Percentiles rank a stretch among this genome's conserved stretches.
Conservation (phyloP, 129 eudicot species). For the Tagetes patula region DNA sequence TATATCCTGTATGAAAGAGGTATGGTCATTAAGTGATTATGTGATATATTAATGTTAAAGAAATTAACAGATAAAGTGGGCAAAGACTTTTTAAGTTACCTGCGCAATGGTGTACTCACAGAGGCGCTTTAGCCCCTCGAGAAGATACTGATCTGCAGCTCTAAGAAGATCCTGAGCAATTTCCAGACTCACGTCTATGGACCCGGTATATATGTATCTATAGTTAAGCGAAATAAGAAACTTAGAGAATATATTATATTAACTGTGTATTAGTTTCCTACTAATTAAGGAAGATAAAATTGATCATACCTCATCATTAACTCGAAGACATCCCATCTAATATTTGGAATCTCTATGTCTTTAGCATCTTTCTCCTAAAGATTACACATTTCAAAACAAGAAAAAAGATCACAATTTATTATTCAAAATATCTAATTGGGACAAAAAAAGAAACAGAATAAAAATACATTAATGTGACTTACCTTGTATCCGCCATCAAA, state of each 20-base stretch:
- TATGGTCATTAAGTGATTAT: slow-evolving; percentile 1
- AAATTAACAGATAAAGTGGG: neutral
- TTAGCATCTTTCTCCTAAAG: slow-evolving; percentile 65
- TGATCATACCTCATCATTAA: slow-evolving; percentile 58
- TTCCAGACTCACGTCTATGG: slow-evolving; percentile 51
- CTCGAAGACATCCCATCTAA: slow-evolving; percentile 68
- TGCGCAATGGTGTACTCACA: slow-evolving; percentile 67
- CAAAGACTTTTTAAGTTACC: slow-evolving; percentile 27
- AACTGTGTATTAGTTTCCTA: neutral
- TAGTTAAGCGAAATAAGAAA: neutral
- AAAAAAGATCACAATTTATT: neutral
- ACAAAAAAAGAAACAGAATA: neutral
- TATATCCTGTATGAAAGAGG: slow-evolving; percentile 44
- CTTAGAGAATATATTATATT: neutral
- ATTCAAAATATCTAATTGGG: neutral
- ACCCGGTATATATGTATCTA: slow-evolving; percentile 64
- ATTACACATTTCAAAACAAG: neutral
- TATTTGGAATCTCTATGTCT: slow-evolving; percentile 63
- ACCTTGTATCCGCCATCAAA: slow-evolving; percentile 74
- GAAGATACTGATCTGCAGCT: slow-evolving; percentile 68
- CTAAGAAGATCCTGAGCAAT: slow-evolving; percentile 67
- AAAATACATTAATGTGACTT: neutral
- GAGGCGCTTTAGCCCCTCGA: slow-evolving; percentile 64
- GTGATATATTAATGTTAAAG: neutral
- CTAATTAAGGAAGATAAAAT: slow-evolving; percentile 1